Evolutionary conservation across 2,329 filamentous ascomycete species (phyloP).

Genomic region (Plectosphaerella sp.): DNA sequence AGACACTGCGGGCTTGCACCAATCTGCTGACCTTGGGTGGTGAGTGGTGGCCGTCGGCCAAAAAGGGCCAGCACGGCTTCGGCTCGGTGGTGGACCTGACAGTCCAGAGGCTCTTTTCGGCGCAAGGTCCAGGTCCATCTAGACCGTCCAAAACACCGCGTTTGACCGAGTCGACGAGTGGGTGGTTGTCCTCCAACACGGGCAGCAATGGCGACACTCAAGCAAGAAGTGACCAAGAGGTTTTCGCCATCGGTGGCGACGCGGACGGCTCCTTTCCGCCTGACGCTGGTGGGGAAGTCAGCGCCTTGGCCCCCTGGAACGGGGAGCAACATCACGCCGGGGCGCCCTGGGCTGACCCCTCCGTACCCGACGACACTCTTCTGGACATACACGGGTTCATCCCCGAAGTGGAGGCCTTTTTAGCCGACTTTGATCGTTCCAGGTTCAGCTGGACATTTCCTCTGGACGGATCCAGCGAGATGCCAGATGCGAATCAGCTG

Average conservation of each 20-base stretch:
- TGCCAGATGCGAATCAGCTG: neutral
- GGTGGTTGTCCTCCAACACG: neutral
- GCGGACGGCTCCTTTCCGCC: neutral
- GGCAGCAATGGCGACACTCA: neutral
- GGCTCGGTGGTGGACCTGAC: constrained; percentile 21
- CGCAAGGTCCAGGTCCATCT: neutral
- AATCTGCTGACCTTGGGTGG: constrained; percentile 31
- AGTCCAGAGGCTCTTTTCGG: constrained; percentile 12
- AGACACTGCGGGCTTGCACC: constrained; percentile 23
- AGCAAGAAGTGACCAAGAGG: neutral
- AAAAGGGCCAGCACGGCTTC: constrained; percentile 23
- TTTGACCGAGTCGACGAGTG: neutral
- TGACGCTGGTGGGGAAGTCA: neutral
- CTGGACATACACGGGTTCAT: neutral
- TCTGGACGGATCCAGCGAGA: neutral
- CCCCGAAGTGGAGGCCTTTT: constrained; percentile 9
- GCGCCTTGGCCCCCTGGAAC: neutral
- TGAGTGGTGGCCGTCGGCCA: constrained; percentile 33
- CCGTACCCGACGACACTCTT: neutral
- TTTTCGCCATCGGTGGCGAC: neutral
- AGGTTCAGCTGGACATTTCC: constrained; percentile 11
- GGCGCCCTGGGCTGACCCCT: neutral
- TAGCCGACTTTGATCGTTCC: constrained; percentile 10
- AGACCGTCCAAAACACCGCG: constrained; percentile 7
- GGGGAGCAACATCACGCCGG: neutral